phyloP scores from a whole-genome alignment of 73 alveolate genomes.

The Tetrahymena malaccensis region DNA sequence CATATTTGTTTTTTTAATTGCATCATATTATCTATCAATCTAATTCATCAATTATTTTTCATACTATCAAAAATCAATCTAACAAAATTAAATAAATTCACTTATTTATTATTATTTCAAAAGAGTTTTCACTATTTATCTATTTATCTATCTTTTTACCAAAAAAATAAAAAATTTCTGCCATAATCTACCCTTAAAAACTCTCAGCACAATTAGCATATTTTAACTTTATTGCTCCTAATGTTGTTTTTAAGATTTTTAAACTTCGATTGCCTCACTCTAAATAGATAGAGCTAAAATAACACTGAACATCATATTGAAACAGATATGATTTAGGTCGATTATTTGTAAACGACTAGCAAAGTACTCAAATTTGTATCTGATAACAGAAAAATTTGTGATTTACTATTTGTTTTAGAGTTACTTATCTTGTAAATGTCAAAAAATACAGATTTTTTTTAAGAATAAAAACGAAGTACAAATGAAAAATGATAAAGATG shows the following conservation, averaged over 20 bases:
- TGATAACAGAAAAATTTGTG: too few relatives aligned
- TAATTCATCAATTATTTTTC: neutral
- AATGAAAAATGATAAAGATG: neutral
- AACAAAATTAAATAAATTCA: neutral
- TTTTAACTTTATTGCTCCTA: neutral
- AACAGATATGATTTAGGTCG: too few relatives aligned
- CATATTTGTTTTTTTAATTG: neutral
- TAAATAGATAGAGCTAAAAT: too few relatives aligned
- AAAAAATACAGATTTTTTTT: too few relatives aligned
- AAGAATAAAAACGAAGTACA: too few relatives aligned
- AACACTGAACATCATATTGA: too few relatives aligned
- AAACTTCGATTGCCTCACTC: too few relatives aligned
- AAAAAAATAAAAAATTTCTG: neutral
- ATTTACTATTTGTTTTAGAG: too few relatives aligned
- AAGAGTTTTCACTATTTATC: neutral
- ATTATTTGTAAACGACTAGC: too few relatives aligned
- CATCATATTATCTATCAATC: neutral
- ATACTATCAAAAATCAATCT: neutral
- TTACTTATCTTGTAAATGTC: too few relatives aligned
- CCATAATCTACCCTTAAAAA: neutral
- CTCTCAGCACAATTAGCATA: neutral
- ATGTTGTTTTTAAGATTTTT: too few relatives aligned
- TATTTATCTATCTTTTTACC: neutral
- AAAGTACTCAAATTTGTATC: too few relatives aligned
- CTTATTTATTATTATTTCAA: neutral